Conservation (phyloP, 2,329 filamentous ascomycete genomes). For the Phialemonium atrogriseum region DNA sequence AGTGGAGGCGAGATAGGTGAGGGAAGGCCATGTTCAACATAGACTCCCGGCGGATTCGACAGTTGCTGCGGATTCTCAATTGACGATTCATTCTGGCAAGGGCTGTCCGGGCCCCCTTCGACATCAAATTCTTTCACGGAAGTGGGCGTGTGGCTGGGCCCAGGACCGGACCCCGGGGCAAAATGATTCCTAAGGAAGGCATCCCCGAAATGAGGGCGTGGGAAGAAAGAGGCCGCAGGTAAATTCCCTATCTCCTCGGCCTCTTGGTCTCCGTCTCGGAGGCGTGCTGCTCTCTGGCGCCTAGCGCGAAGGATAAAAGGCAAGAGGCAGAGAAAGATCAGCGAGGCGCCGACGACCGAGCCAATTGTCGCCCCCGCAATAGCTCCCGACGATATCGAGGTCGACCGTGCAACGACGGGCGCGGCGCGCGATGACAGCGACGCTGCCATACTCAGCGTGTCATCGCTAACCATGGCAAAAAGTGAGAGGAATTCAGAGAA, state of each 20-base stretch:
- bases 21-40: slow-evolving; percentile 13
- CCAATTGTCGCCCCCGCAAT: slow-evolving; percentile 26
- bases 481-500: too few relatives aligned
- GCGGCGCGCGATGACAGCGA: slow-evolving; percentile 14
- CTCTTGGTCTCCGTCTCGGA: slow-evolving; percentile 14
- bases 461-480: too few relatives aligned
- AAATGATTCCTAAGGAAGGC: slow-evolving; percentile 11
- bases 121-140: too few relatives aligned
- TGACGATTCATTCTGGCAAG: slow-evolving; percentile 6
- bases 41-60: slow-evolving; percentile 9
- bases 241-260: slow-evolving; percentile 21
- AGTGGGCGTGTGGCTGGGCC: slow-evolving; percentile 3
- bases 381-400: slow-evolving; percentile 18
- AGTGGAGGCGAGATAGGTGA: slow-evolving; percentile 14
- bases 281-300: slow-evolving; percentile 12
- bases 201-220: slow-evolving; percentile 8
- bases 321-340: slow-evolving; percentile 21
- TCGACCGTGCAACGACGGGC: slow-evolving; percentile 14
- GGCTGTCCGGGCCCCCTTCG: slow-evolving; percentile 6
- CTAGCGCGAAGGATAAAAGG: slow-evolving; percentile 23
- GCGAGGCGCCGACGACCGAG: slow-evolving; percentile 17
- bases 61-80: slow-evolving; percentile 8
- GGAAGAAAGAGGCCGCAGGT: slow-evolving; percentile 14
- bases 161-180: slow-evolving; percentile 7
- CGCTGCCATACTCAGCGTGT: slow-evolving; percentile 5